Base-by-base conservation (phyloP, 1,284 basidiomycete genomes). In the Kwoniella shivajii region DNA sequence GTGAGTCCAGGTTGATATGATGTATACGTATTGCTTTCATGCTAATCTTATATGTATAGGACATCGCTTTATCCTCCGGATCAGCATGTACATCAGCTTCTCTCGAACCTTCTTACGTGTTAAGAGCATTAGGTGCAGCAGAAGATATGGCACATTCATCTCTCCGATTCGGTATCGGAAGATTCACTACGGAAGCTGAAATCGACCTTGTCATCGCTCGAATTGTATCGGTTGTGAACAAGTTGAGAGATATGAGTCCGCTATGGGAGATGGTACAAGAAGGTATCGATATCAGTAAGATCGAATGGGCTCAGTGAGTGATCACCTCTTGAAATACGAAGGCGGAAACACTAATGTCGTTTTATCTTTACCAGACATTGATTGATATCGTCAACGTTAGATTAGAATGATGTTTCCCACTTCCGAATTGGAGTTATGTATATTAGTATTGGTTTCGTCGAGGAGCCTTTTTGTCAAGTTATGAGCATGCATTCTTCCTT, bases 121-220 rank as follows among this genome's bases (percentile, higher is more conserved):
- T 99, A 27, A 88, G 96, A 58, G 96, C 96, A 1, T 84, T 99
- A 38, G 95, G 92, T 65, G 90, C 94, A 41, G 90, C 93, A 29
- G 96, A 99, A 77, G 96, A 98, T 72, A 97, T 98, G 89, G 96
- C 96, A 0, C 96, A 99, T 77, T 98, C 94, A 11, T 96, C 92
- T 16, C 83, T 99, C 51, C 88, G 96, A 39, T 99, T 99, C 79
- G 96, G 96, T 51, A 90, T 99, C 64, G 96, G 96, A 34, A 86
- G 96, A 29, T 99, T 99, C 80, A 99, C 96, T 6, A 99, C 96
- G 2, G 92, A 97, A 76, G 90, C 88, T 16, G 96, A 99, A 80
- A 84, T 99, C 57, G 96, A 99, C 78, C 93, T 91, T 68, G 95
- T 99, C 29, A 84, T 93, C 31, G 84, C 87, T 66, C 90, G 93